Base-by-base conservation (phyloP, 2,329 filamentous ascomycete species). In the Alternaria solani region DNA sequence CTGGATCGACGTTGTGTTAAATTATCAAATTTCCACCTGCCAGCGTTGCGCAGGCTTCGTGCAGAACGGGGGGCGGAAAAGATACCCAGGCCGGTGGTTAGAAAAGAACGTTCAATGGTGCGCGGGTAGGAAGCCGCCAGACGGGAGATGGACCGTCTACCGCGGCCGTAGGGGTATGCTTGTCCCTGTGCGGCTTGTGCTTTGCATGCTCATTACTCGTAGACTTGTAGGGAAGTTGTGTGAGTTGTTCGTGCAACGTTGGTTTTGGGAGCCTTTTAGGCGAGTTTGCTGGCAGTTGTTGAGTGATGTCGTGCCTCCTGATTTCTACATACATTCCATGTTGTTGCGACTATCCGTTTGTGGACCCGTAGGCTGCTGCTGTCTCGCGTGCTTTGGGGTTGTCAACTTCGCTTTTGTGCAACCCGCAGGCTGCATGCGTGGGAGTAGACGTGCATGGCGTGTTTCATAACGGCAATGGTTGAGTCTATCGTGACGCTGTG, bases 81-180 rank as follows among this genome's bases (percentile, higher is more conserved):
- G 51, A 48, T 57, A 32, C 59, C 67, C 65, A 62, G 51, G 52
- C 44, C 43, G 30, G 49, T 57, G 63, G 63, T 68, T 44, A 47
- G 42, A 54, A 61, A 56, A 61, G 61, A 66, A 56, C 57, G 58
- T 63, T 69, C 67, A 49, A 61, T 60, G 59, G 39, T 64, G 61
- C 51, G 30, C 38, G 18, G 38, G 51, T 64, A 62, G 64, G 66
- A 61, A 67, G 63, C 54, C 32, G 32, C 44, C 56, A 49, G 38
- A 49, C 61, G 66, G 66, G 59, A 62, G 58, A 63, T 53, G 61
- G 55, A 55, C 69, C 68, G 66, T 51, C 14, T 55, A 56, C 68
- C 68, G 65, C 69, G 65, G 20, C 55, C 30, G 57, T 57, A 59
- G 63, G 67, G 51, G 51, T 41, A 63, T 67, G 68, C 66, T 60